Conservation (phyloP, 768 basidiomycete genomes). For the Amylocystis lapponica region DNA sequence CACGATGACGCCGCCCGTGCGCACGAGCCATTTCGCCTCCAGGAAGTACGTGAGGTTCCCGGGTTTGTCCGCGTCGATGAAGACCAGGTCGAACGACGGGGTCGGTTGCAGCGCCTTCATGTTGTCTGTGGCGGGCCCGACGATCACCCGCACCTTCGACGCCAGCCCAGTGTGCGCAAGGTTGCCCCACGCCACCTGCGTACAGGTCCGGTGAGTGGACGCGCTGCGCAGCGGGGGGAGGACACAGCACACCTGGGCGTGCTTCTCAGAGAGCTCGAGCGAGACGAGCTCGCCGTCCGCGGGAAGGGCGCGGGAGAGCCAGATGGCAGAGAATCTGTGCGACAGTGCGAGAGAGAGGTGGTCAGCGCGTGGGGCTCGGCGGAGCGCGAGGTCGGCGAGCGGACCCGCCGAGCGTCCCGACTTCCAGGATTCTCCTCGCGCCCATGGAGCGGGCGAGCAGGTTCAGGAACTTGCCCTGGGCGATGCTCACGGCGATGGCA, state of each 20-base stretch:
- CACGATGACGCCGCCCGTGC: slow-evolving; percentile 58
- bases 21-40: slow-evolving; percentile 54
- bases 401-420: slow-evolving; percentile 65
- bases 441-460: slow-evolving; percentile 44
- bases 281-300: slow-evolving; percentile 44
- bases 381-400: not conserved
- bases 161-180: slow-evolving; percentile 47
- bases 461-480: slow-evolving; percentile 54
- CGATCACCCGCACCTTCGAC: slow-evolving; percentile 41
- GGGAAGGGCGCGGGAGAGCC: slow-evolving; percentile 36
- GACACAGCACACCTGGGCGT: slow-evolving; percentile 37
- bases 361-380: not conserved
- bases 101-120: slow-evolving; percentile 42
- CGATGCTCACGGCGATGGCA: slow-evolving; percentile 44
- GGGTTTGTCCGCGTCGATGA: slow-evolving; percentile 70
- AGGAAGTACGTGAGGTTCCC: slow-evolving; percentile 50
- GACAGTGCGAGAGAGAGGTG: too few species aligned
- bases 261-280: slow-evolving; percentile 37
- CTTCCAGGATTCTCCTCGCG: slow-evolving; percentile 55
- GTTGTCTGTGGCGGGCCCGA: slow-evolving; percentile 47
- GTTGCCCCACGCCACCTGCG: slow-evolving; percentile 54
- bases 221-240: not conserved
- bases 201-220: not conserved
- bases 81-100: slow-evolving; percentile 55
- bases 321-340: slow-evolving; percentile 34